Evolutionary conservation across 129 eudicot species (phyloP).

Genomic region (Dittrichia graveolens): DNA sequence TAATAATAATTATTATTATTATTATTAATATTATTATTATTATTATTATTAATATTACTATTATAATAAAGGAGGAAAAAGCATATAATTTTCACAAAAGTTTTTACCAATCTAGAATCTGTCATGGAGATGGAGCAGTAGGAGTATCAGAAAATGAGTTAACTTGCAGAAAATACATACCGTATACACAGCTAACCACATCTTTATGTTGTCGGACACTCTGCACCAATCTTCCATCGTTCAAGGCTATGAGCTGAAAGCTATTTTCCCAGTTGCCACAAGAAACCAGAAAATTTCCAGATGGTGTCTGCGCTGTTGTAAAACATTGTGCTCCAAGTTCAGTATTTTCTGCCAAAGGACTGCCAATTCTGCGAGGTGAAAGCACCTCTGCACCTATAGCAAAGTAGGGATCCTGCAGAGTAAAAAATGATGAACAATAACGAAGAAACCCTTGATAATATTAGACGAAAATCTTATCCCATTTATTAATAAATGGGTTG

Average conservation of each 20-base stretch:
- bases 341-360: conserved; percentile 79
- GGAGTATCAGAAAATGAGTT: not conserved
- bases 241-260: conserved; percentile 78
- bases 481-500: not conserved
- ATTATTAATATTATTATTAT: too few species aligned
- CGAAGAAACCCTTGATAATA: not conserved
- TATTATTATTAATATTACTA: too few species aligned
- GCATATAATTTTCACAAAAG: too few species aligned
- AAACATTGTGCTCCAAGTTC: conserved; percentile 96
- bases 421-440: conserved; percentile 9
- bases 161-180: conserved; percentile 39
- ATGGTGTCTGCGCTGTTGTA: conserved; percentile 71
- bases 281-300: conserved; percentile 83
- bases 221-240: conserved; percentile 92
- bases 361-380: conserved; percentile 89
- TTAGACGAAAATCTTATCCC: not conserved
- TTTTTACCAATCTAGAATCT: too few species aligned
- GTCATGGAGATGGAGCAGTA: not conserved
- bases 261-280: conserved; percentile 99
- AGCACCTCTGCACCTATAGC: conserved; percentile 89
- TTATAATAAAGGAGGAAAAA: too few species aligned
- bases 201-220: conserved; percentile 97
- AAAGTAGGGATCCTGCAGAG: conserved; percentile 78
- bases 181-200: conserved; percentile 89
- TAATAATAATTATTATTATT: too few species aligned